Conservation (phyloP, 768 basidiomycete species). For the Lactarius hatsudake region DNA sequence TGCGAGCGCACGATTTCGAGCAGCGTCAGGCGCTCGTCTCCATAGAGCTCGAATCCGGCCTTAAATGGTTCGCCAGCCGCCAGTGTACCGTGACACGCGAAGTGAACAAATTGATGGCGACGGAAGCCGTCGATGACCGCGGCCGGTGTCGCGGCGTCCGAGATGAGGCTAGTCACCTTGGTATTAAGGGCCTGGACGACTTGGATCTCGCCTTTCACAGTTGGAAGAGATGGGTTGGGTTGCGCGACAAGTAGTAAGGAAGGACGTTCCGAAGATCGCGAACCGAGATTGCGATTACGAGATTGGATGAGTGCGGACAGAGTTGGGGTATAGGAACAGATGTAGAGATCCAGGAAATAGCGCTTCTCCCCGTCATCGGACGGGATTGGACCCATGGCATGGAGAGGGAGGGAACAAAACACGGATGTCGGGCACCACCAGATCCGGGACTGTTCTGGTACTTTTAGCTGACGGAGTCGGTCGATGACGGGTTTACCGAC, state of each 20-base stretch:
- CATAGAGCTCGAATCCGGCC: conserved; percentile 1
- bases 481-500: conserved; percentile 8
- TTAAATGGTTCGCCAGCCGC: not conserved
- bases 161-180: not conserved
- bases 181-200: not conserved
- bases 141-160: too few species aligned
- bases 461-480: not conserved
- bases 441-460: conserved; percentile 9
- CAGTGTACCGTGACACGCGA: conserved; percentile 10
- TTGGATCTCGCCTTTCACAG: not conserved
- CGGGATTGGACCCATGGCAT: conserved; percentile 20
- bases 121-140: not conserved
- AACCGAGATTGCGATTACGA: too few species aligned
- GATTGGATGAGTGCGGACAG: too few species aligned
- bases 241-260: not conserved
- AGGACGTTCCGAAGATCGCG: too few species aligned
- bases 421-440: conserved; percentile 21
- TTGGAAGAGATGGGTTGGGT: not conserved
- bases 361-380: not conserved
- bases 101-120: conserved; percentile 1
- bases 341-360: conserved; percentile 9
- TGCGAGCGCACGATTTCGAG: too few species aligned
- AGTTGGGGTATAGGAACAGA: conserved; percentile 1
- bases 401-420: conserved; percentile 18
- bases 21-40: not conserved